Conservation (phyloP, 148 eudicot genomes). For the Cornus suecica region DNA sequence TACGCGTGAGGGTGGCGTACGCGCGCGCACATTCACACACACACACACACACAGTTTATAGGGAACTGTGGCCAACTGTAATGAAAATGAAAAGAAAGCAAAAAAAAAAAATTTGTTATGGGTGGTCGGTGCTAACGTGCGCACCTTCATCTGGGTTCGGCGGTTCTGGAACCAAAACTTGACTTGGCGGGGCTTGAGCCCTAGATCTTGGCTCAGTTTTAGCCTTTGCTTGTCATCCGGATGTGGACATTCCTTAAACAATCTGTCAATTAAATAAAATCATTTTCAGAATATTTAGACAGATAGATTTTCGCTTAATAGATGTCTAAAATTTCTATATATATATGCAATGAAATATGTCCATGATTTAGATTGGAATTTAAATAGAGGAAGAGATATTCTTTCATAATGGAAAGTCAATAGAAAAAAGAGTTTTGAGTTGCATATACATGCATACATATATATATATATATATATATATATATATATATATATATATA, state of each 20-base stretch:
- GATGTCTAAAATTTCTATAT: background rate
- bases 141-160: conserved; percentile 96
- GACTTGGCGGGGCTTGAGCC: conserved; percentile 91
- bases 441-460: too few relatives aligned
- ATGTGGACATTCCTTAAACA: conserved; percentile 92
- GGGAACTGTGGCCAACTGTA: background rate
- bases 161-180: conserved; percentile 99
- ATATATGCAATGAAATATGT: too few relatives aligned
- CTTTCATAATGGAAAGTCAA: background rate
- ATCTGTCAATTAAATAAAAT: conserved; percentile 34
- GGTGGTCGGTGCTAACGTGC: conserved; percentile 15
- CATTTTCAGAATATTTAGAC: background rate
- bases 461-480: too few relatives aligned
- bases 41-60: background rate
- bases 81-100: background rate
- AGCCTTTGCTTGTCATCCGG: conserved; percentile 95
- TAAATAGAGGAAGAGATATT: background rate
- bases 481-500: too few relatives aligned
- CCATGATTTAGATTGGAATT: background rate
- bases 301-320: background rate
- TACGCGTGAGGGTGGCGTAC: conserved; percentile 2
- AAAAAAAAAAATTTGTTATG: background rate
- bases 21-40: background rate
- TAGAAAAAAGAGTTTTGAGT: too few relatives aligned
- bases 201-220: conserved; percentile 85